Evolutionary conservation across 2,329 filamentous ascomycete species (phyloP).

Genomic region (Microsporum audouinii): DNA sequence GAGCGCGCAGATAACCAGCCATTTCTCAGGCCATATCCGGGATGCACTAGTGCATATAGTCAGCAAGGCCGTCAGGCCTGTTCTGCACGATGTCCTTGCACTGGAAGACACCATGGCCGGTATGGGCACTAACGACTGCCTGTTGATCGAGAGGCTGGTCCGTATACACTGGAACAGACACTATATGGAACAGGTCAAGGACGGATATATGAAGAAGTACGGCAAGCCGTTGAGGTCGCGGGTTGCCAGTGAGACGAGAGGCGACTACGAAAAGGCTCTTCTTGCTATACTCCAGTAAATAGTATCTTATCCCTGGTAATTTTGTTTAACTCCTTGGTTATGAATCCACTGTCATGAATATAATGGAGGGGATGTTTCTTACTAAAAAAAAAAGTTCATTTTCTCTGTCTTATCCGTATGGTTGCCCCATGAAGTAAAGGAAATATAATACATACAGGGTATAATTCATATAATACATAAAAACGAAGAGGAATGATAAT

Average conservation of each 20-base stretch:
- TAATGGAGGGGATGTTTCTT: neutral
- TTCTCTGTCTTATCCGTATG: too few species aligned
- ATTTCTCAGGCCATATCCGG: slow-evolving; percentile 90
- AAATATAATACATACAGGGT: too few species aligned
- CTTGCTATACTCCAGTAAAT: slow-evolving; percentile 48
- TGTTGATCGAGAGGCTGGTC: slow-evolving; percentile 67
- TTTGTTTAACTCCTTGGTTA: neutral
- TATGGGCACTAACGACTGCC: slow-evolving; percentile 70
- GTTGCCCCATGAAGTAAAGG: too few species aligned
- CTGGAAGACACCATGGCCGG: slow-evolving; percentile 86
- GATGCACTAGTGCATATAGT: slow-evolving; percentile 71
- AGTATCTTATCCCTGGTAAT: neutral
- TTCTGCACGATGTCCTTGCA: slow-evolving; percentile 67
- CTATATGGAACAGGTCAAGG: slow-evolving; percentile 65
- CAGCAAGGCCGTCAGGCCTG: slow-evolving; percentile 64
- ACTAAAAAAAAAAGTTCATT: neutral
- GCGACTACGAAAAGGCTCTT: slow-evolving; percentile 68
- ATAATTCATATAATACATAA: too few species aligned
- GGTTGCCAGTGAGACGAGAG: slow-evolving; percentile 72
- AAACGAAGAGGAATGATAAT: too few species aligned
- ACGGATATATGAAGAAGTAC: slow-evolving; percentile 62
- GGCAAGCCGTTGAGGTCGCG: slow-evolving; percentile 54
- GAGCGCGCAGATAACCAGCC: slow-evolving; percentile 61
- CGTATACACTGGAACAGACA: slow-evolving; percentile 71
- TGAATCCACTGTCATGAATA: neutral